These are phyloP conservation scores for Plectosphaerella sp. DNA, from an alignment of 2,329 filamentous ascomycete genomes.

Conservation along the genomic window DNA sequence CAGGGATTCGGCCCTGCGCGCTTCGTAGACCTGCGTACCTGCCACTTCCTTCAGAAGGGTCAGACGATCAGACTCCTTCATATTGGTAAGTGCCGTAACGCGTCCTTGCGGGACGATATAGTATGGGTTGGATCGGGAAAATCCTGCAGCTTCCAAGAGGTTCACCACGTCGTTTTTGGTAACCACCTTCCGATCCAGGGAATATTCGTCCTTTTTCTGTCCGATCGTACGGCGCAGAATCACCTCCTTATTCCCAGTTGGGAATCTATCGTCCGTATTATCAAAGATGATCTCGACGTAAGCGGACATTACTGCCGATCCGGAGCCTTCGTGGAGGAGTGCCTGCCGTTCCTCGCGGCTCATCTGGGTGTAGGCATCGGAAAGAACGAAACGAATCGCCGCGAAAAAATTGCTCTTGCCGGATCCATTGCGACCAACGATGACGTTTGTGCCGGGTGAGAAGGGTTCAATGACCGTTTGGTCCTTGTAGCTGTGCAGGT, in stretches of 20 bases:
- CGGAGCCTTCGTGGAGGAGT: constrained; percentile 95
- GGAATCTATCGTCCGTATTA: constrained; percentile 93
- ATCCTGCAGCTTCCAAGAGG: constrained; percentile 90
- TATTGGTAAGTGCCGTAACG: constrained; percentile 93
- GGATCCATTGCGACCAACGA: constrained; percentile 97
- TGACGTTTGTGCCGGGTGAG: constrained; percentile 95
- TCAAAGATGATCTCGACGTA: constrained; percentile 99
- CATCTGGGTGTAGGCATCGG: constrained; percentile 96
- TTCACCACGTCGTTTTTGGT: constrained; percentile 95
- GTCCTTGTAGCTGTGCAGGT: constrained; percentile 81
- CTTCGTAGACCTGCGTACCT: constrained; percentile 94
- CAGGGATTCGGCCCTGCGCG: constrained; percentile 80
- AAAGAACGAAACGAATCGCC: constrained; percentile 95
- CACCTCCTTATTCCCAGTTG: constrained; percentile 86
- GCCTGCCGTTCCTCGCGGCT: constrained; percentile 93
- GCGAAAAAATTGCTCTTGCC: constrained; percentile 99
- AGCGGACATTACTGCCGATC: constrained; percentile 97
- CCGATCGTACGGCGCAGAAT: constrained; percentile 91
- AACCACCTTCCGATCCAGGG: constrained; percentile 92
- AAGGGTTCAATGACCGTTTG: constrained; percentile 98
- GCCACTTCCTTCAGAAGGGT: constrained; percentile 96
- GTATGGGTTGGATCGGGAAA: constrained; percentile 96
- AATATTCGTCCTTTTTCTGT: constrained; percentile 97
- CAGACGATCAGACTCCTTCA: constrained; percentile 92
- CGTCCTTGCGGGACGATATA: constrained; percentile 98